Evolutionary conservation across 495 filamentous ascomycete species (phyloP).

Genomic region (Schizothecium vesticola): DNA sequence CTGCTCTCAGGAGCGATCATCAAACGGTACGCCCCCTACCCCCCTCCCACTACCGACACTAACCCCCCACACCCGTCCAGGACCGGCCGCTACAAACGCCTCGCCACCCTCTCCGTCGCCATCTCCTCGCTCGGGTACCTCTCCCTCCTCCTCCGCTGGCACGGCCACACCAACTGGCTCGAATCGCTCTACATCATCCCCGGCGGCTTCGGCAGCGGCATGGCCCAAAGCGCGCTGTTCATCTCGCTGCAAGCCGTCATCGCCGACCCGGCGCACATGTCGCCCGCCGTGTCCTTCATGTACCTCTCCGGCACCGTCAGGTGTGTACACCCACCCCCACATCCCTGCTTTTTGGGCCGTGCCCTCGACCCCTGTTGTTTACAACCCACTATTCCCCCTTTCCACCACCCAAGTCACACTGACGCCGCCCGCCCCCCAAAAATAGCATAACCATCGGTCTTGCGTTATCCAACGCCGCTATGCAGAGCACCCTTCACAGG

Average conservation of each 20-base stretch:
- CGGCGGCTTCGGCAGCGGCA: conserved; percentile 50
- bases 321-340: neutral
- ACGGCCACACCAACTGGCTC: conserved; percentile 52
- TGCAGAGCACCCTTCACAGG: conserved; percentile 27
- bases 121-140: conserved; percentile 48
- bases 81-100: conserved; percentile 55
- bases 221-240: conserved; percentile 49
- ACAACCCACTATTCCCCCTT: neutral
- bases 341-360: neutral
- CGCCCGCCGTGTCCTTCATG: conserved; percentile 51
- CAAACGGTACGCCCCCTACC: conserved; percentile 23
- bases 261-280: conserved; percentile 43
- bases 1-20: conserved; percentile 56
- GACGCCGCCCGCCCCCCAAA: neutral
- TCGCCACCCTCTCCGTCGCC: conserved; percentile 48
- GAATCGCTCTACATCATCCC: conserved; percentile 62
- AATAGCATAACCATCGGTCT: conserved; percentile 44
- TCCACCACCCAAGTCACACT: neutral
- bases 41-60: neutral
- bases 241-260: conserved; percentile 52
- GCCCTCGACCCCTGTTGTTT: neutral
- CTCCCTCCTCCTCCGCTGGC: conserved; percentile 56
- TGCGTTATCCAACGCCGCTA: conserved; percentile 43
- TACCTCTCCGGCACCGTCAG: conserved; percentile 48
- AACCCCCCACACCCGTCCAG: conserved; percentile 18